phyloP scores from a whole-genome alignment of 805 yeast species.

The Wickerhamiella azymoides region DNA sequence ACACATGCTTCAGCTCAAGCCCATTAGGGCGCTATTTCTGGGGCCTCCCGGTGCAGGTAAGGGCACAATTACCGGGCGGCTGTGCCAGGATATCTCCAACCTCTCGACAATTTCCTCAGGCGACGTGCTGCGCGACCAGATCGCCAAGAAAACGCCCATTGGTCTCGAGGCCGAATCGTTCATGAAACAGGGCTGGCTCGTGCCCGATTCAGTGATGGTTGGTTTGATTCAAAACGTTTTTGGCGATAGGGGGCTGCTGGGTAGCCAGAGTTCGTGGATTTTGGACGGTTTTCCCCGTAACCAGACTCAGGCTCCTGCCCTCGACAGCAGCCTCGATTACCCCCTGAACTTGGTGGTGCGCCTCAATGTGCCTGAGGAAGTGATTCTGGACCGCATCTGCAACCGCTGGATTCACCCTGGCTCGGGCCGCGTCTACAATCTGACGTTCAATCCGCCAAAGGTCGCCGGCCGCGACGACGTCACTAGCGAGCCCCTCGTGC shows the following conservation, averaged over 20 bases:
- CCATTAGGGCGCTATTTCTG: conserved; percentile 38
- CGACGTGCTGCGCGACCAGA: conserved; percentile 61
- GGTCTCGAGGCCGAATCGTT: conserved; percentile 36
- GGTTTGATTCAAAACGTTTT: conserved; percentile 42
- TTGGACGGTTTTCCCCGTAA: conserved; percentile 92
- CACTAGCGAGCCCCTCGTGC: conserved; percentile 73
- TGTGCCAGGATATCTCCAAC: conserved; percentile 39
- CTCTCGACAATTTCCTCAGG: conserved; percentile 67
- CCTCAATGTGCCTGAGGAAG: conserved; percentile 72
- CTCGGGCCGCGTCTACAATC: conserved; percentile 77
- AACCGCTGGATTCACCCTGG: conserved; percentile 74
- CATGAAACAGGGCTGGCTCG: conserved; percentile 49
- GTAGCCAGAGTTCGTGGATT: conserved; percentile 43
- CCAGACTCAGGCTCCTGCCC: conserved; percentile 47
- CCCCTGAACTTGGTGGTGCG: conserved; percentile 68
- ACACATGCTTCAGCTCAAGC: conserved; percentile 1
- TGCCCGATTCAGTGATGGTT: conserved; percentile 64
- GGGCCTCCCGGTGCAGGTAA: conserved; percentile 97
- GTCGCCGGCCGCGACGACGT: conserved; percentile 68
- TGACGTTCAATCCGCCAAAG: conserved; percentile 82
- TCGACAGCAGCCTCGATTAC: conserved; percentile 32
- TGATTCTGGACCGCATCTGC: conserved; percentile 67
- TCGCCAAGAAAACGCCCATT: conserved; percentile 36
- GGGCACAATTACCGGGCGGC: conserved; percentile 69
- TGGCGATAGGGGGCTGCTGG: conserved; percentile 30